Base-by-base conservation (phyloP, 148 eudicot genomes). In the Silene conica region DNA sequence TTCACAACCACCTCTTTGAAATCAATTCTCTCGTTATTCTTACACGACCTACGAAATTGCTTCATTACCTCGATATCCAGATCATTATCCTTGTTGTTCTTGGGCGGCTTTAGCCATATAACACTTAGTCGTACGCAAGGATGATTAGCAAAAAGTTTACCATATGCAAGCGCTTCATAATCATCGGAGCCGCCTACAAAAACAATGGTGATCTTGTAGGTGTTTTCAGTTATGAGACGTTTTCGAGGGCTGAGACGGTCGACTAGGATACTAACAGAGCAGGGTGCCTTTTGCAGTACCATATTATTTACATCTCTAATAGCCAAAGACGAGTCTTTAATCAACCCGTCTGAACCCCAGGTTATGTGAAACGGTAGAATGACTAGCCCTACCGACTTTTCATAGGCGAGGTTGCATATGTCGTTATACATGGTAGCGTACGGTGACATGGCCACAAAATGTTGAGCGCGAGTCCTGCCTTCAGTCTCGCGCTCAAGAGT, bases 251-350 rank as follows among this genome's bases (percentile, higher is more conserved):
- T 25, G 3, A 85, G 85, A 0, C 86, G 78, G 59, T 87, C 90
- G 5, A 87, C 52, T 0, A 85, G 18, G 2, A 85, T 55, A 1
- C 85, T 87, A 0, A 83, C 84, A 9, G 89, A 84, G 62, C 92
- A 88, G 4, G 92, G 86, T 0, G 86, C 80, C 8, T 77, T 84
- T 63, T 79, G 48, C 11, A 88, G 82, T n/a, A 87, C 87, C 68
- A 11, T 77, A 4, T 76, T 75, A 70, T 87, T 87, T 1, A 84
- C 81, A 8, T 74, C 78, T 50, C 84, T 56, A 12, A 82, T 75
- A 2, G 76, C 55, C 7, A 50, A 16, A 18, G 79, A 71, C 6
- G 61, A 60, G n/a, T 61, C 52, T 46, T 61, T 57, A 8, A 77
- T 43, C 2, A 10, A 12, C 10, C 75, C 70, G 16, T 77, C 80